These are phyloP conservation scores for Cyberlindnera maclurae DNA, from an alignment of 805 yeast species.

Conservation along the genomic window DNA sequence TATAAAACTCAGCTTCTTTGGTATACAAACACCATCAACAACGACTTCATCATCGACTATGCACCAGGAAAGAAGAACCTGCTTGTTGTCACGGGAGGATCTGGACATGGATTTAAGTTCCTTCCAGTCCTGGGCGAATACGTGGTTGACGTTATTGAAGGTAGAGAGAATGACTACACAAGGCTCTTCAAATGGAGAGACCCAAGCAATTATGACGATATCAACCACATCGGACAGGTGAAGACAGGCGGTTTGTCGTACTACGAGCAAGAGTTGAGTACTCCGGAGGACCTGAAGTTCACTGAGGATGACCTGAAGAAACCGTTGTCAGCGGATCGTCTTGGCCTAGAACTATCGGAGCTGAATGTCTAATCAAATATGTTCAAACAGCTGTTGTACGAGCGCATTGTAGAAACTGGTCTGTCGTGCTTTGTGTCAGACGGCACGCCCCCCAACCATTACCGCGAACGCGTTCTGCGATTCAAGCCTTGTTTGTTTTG, in stretches of 20 bases:
- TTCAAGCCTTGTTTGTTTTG: conserved; percentile 2
- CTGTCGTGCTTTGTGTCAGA: no score
- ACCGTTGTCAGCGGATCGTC: no score
- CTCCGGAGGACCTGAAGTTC: conserved; percentile 18
- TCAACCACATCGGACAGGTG: conserved; percentile 13
- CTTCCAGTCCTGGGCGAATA: conserved; percentile 29
- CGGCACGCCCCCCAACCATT: no score
- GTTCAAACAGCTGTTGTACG: background rate
- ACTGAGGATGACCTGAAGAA: conserved; percentile 5
- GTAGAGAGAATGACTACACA: conserved; percentile 25
- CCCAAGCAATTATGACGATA: conserved; percentile 23
- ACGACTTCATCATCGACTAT: conserved; percentile 25
- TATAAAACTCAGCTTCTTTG: conserved; percentile 27
- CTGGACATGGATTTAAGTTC: conserved; percentile 31
- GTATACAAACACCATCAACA: conserved; percentile 30
- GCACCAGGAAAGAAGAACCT: conserved; percentile 23
- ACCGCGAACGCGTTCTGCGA: conserved; percentile 2
- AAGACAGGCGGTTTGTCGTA: conserved; percentile 10
- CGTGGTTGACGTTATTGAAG: conserved; percentile 28
- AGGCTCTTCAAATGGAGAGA: conserved; percentile 29
- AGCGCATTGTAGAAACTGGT: background rate
- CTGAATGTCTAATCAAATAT: no score
- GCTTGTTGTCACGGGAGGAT: conserved; percentile 29
- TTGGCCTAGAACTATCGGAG: no score
- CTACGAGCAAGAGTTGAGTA: conserved; percentile 28